Conservation (phyloP, 2,329 filamentous ascomycete species). For the Diplodia corticola region DNA sequence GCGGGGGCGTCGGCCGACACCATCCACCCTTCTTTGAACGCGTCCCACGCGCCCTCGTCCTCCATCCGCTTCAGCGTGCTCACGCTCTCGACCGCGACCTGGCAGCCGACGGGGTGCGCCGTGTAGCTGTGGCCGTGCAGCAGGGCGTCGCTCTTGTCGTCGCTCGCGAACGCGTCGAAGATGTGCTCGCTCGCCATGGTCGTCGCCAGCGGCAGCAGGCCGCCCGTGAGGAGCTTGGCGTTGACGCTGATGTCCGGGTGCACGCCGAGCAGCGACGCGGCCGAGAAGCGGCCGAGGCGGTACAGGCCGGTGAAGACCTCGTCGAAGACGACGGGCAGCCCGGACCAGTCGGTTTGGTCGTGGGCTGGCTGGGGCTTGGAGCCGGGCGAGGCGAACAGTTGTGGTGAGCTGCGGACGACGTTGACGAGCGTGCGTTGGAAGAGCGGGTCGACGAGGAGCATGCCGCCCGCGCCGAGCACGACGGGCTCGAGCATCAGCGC, state of each 20-base stretch:
- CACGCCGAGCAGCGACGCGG: constrained; percentile 67
- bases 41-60: constrained; percentile 56
- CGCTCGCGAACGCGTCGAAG: constrained; percentile 68
- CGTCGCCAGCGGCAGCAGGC: constrained; percentile 72
- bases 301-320: constrained; percentile 88
- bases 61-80: constrained; percentile 62
- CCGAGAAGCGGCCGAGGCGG: constrained; percentile 71
- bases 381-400: constrained; percentile 54
- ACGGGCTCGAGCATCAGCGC: constrained; percentile 79
- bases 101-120: constrained; percentile 77
- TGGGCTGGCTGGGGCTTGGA: constrained; percentile 23
- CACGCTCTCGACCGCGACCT: constrained; percentile 71
- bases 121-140: constrained; percentile 88
- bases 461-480: constrained; percentile 78
- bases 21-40: constrained; percentile 54
- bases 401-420: constrained; percentile 61
- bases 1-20: background rate
- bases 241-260: constrained; percentile 77
- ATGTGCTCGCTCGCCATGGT: constrained; percentile 74
- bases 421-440: constrained; percentile 73
- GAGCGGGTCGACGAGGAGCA: constrained; percentile 79
- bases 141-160: constrained; percentile 75
- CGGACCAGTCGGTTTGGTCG: constrained; percentile 57
- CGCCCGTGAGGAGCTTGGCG: constrained; percentile 81
- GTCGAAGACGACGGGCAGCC: constrained; percentile 78